These are phyloP conservation scores for Leishmania tropica DNA, from an alignment of 208 protist genomes.

Conservation along the genomic window DNA sequence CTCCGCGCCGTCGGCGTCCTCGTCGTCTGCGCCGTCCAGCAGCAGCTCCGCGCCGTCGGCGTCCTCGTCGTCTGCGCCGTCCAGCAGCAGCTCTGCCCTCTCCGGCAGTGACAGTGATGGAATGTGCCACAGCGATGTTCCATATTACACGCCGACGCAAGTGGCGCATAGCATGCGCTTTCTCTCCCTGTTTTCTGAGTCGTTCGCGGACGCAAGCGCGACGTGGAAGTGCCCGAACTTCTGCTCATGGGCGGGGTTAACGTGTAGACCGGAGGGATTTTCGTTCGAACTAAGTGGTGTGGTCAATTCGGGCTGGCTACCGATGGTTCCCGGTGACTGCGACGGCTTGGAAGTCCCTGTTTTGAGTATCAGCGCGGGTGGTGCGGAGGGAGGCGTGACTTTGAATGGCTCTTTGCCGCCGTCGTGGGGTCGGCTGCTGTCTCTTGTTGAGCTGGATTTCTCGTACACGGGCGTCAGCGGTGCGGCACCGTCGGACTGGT, in stretches of 20 bases:
- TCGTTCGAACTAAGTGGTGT: not conserved
- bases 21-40: no score
- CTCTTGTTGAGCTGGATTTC: not conserved
- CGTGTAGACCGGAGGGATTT: not conserved
- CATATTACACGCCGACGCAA: not conserved
- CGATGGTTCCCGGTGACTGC: not conserved
- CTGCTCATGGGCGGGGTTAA: not conserved
- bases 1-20: no score
- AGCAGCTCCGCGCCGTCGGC: no score
- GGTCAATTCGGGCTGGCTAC: not conserved
- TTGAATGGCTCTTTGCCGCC: not conserved
- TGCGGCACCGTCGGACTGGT: not conserved
- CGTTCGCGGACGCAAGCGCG: not conserved
- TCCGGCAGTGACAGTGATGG: no score
- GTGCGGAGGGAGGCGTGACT: not conserved
- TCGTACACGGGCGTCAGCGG: slow-evolving; percentile 2
- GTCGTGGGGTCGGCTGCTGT: not conserved
- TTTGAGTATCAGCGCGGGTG: not conserved
- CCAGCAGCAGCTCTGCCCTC: no score
- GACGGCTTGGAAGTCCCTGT: not conserved
- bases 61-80: no score
- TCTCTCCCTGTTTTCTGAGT: not conserved
- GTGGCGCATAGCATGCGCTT: not conserved
- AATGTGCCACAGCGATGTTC: no score
- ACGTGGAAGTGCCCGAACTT: slow-evolving; percentile 5